These are phyloP conservation scores for Xylaria scruposa DNA, from an alignment of 495 filamentous ascomycete genomes.

Conservation along the genomic window DNA sequence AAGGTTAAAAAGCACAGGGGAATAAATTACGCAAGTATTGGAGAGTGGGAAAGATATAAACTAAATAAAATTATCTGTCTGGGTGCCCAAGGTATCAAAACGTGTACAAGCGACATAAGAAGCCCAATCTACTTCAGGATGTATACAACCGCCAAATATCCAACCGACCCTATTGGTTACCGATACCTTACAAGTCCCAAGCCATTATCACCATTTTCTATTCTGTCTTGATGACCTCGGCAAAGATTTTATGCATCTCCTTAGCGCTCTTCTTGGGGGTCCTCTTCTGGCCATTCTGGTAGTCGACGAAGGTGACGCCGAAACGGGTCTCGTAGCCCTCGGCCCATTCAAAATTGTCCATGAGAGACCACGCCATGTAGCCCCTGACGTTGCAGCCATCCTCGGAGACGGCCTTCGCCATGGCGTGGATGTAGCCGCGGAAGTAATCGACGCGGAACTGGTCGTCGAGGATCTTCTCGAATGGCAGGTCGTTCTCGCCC, in stretches of 20 bases:
- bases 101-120: slow-evolving; percentile 3
- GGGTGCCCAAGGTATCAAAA: slow-evolving; percentile 26
- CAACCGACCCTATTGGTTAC: background rate
- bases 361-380: slow-evolving; percentile 82
- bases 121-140: slow-evolving; percentile 6
- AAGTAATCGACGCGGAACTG: slow-evolving; percentile 80
- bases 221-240: slow-evolving; percentile 33
- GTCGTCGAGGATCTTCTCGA: slow-evolving; percentile 73
- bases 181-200: slow-evolving; percentile 7
- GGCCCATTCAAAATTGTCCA: slow-evolving; percentile 76
- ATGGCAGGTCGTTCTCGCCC: slow-evolving; percentile 75
- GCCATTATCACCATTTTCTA: slow-evolving; percentile 28
- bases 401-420: slow-evolving; percentile 69
- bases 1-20: too few species aligned
- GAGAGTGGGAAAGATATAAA: background rate
- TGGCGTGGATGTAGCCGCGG: slow-evolving; percentile 71
- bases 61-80: background rate
- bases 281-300: slow-evolving; percentile 74
- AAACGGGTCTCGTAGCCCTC: slow-evolving; percentile 87
- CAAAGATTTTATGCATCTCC: slow-evolving; percentile 69
- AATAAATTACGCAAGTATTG: background rate
- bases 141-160: slow-evolving; percentile 4
- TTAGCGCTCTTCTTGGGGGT: slow-evolving; percentile 80
- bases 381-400: slow-evolving; percentile 75
- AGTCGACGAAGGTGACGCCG: slow-evolving; percentile 79